Conservation (phyloP, 2,329 filamentous ascomycete species). For the Scytalidium sp. region DNA sequence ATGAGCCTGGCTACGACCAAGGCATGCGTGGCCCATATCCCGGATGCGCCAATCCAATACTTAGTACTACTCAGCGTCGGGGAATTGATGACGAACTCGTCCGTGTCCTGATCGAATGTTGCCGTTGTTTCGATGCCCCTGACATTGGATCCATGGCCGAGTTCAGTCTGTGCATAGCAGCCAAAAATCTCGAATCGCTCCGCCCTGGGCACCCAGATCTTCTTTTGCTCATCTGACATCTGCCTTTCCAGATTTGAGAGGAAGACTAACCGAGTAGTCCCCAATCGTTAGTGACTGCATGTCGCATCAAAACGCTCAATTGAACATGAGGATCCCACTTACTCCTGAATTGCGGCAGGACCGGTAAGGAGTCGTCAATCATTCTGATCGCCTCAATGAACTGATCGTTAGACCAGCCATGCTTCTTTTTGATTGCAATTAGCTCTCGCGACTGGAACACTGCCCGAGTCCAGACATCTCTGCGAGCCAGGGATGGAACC, state of each 20-base stretch:
- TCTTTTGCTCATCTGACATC: constrained; percentile 9
- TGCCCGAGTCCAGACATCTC: neutral
- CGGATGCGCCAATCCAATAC: constrained; percentile 29
- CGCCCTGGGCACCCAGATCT: constrained; percentile 12
- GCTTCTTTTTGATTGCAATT: neutral
- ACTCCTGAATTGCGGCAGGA: neutral
- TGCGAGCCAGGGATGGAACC: neutral
- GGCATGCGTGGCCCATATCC: constrained; percentile 24
- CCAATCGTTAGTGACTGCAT: neutral
- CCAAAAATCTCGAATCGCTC: constrained; percentile 22
- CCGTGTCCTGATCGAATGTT: constrained; percentile 23
- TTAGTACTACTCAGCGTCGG: constrained; percentile 26
- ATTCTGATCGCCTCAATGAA: neutral
- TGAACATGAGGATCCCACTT: neutral
- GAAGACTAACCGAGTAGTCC: neutral
- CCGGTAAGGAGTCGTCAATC: neutral
- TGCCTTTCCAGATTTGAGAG: constrained; percentile 9
- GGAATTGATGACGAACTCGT: constrained; percentile 29
- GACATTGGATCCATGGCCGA: constrained; percentile 30
- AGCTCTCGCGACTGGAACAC: neutral
- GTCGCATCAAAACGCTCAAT: neutral
- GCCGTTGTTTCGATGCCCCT: constrained; percentile 30
- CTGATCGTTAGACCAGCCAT: neutral
- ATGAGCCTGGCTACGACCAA: constrained; percentile 29
- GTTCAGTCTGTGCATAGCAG: constrained; percentile 28